Evolutionary conservation across 2,329 filamentous ascomycete species (phyloP).

Genomic region (Aciculosporium take): DNA sequence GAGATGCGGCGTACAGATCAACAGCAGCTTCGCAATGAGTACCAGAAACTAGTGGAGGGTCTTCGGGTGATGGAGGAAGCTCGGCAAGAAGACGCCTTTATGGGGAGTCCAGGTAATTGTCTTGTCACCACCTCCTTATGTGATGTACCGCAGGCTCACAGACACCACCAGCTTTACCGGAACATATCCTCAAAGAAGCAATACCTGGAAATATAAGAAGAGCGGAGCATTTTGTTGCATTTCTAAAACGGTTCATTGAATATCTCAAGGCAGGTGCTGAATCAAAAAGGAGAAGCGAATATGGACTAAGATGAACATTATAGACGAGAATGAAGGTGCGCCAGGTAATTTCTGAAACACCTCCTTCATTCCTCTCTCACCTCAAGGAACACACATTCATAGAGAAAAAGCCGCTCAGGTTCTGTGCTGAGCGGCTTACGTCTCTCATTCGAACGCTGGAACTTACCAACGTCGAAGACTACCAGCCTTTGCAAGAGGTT

Average conservation of each 20-base stretch:
- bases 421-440: constrained; percentile 88
- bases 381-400: constrained; percentile 95
- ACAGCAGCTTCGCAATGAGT: constrained; percentile 87
- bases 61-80: constrained; percentile 78
- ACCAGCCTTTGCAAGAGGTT: constrained; percentile 90
- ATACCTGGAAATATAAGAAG: constrained; percentile 91
- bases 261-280: constrained; percentile 55
- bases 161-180: constrained; percentile 54
- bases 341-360: constrained; percentile 93
- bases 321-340: constrained; percentile 95
- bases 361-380: constrained; percentile 82
- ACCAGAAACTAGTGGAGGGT: constrained; percentile 87
- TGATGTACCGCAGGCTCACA: constrained; percentile 9
- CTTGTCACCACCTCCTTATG: not conserved
- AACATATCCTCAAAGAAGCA: constrained; percentile 88
- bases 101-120: constrained; percentile 64
- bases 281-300: not conserved
- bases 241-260: constrained; percentile 92
- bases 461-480: constrained; percentile 95
- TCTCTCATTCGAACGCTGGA: constrained; percentile 91
- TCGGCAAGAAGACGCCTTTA: constrained; percentile 86
- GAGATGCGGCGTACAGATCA: constrained; percentile 96
- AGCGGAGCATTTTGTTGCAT: constrained; percentile 90
- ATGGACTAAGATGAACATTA: not conserved
- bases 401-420: constrained; percentile 84